Evolutionary conservation across 2,329 filamentous ascomycete genomes (phyloP).

Genomic region (Colletotrichum truncatum): DNA sequence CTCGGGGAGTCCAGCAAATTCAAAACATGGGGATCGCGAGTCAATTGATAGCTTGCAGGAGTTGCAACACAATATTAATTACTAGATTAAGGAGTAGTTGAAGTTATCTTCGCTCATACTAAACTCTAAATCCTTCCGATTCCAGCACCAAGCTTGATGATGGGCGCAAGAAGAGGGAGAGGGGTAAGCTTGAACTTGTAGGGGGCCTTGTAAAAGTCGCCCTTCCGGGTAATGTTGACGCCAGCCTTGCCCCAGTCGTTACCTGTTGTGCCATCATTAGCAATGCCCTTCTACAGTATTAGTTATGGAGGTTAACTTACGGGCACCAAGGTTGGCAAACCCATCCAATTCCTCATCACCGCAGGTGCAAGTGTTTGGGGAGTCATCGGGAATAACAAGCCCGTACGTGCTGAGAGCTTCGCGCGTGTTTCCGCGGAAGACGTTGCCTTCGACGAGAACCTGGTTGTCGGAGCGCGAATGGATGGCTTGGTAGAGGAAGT

Average conservation of each 20-base stretch:
- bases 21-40: too few species aligned
- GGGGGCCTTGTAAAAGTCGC: constrained; percentile 56
- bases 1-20: too few species aligned
- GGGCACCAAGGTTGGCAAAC: constrained; percentile 61
- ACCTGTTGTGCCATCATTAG: constrained; percentile 33
- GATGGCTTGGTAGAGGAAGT: constrained; percentile 57
- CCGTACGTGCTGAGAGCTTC: constrained; percentile 64
- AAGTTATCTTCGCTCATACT: background rate
- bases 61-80: too few species aligned
- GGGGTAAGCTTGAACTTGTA: constrained; percentile 60
- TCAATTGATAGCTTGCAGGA: too few species aligned
- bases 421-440: constrained; percentile 54
- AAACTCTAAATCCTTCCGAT: constrained; percentile 49
- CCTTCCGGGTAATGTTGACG: constrained; percentile 62
- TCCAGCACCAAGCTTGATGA: constrained; percentile 54
- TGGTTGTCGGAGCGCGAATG: constrained; percentile 59
- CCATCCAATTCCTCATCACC: constrained; percentile 64
- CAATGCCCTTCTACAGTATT: constrained; percentile 34
- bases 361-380: constrained; percentile 61
- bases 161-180: constrained; percentile 48
- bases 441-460: constrained; percentile 58
- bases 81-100: background rate
- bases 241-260: constrained; percentile 58
- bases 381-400: constrained; percentile 62
- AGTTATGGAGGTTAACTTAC: constrained; percentile 44